These are phyloP conservation scores for Dendrostoma leiphaemia DNA, from an alignment of 2,329 filamentous ascomycete genomes.

Conservation along the genomic window DNA sequence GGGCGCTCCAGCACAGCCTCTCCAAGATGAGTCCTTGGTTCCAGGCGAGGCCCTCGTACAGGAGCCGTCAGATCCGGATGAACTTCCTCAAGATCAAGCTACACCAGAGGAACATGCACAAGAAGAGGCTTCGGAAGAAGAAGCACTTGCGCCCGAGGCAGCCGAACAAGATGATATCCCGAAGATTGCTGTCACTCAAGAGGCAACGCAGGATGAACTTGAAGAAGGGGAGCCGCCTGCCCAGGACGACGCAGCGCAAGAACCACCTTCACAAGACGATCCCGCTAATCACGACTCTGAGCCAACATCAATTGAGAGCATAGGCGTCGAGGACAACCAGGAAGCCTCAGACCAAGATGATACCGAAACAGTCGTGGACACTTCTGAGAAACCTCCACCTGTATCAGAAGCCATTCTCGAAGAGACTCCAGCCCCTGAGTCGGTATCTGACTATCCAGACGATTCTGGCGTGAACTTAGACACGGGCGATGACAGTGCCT, in stretches of 20 bases:
- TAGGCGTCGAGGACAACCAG: neutral
- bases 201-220: neutral
- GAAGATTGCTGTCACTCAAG: neutral
- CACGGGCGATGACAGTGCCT: neutral
- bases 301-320: neutral
- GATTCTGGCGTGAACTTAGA: constrained; percentile 2
- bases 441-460: neutral
- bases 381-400: neutral
- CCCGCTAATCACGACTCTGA: neutral
- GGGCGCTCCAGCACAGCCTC: no score
- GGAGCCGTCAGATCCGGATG: no score
- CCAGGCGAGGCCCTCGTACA: no score
- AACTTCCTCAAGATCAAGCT: no score
- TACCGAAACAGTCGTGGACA: neutral
- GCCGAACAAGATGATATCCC: neutral
- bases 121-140: no score
- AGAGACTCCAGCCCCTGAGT: neutral
- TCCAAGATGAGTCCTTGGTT: no score
- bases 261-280: neutral
- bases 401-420: neutral
- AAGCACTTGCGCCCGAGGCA: no score
- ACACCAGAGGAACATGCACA: no score
- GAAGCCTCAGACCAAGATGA: neutral
- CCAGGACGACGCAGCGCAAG: neutral
- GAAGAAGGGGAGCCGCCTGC: no score